These are phyloP conservation scores for Dicorynia guianensis DNA, from an alignment of 306 rosid genomes.

Conservation along the genomic window DNA sequence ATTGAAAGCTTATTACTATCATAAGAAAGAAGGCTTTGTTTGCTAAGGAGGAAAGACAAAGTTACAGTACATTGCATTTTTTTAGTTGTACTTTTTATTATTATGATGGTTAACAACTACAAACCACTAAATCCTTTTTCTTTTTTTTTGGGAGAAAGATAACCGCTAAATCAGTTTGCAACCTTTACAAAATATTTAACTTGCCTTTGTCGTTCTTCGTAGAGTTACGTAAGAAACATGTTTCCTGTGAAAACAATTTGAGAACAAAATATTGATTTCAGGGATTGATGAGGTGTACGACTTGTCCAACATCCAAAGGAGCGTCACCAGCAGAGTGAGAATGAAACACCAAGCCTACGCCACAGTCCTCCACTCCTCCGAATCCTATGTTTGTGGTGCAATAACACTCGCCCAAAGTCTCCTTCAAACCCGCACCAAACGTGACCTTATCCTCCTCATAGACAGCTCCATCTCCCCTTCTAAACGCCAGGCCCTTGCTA, in stretches of 20 bases:
- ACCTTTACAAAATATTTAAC: background rate
- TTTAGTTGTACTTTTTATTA: background rate
- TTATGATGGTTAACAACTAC: background rate
- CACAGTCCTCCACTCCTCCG: constrained; percentile 80
- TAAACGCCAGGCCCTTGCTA: constrained; percentile 61
- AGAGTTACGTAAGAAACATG: constrained; percentile 3
- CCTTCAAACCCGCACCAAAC: constrained; percentile 70
- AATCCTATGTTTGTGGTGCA: constrained; percentile 88
- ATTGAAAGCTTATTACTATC: too few species aligned
- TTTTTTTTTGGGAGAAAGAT: background rate
- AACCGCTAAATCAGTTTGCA: background rate
- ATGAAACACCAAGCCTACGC: constrained; percentile 86
- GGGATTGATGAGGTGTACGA: constrained; percentile 82
- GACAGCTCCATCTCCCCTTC: constrained; percentile 68
- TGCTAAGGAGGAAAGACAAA: background rate
- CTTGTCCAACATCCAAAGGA: constrained; percentile 54
- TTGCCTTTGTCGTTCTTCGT: background rate
- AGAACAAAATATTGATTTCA: constrained; percentile 25
- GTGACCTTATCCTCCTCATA: constrained; percentile 79
- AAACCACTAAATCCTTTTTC: background rate
- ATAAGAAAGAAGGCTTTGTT: background rate
- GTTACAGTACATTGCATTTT: background rate
- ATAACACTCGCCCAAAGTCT: constrained; percentile 84
- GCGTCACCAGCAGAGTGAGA: constrained; percentile 37
- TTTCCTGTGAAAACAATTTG: background rate